Evolutionary conservation across 2,329 filamentous ascomycete genomes (phyloP).

Genomic region (Diaporthe sp.): DNA sequence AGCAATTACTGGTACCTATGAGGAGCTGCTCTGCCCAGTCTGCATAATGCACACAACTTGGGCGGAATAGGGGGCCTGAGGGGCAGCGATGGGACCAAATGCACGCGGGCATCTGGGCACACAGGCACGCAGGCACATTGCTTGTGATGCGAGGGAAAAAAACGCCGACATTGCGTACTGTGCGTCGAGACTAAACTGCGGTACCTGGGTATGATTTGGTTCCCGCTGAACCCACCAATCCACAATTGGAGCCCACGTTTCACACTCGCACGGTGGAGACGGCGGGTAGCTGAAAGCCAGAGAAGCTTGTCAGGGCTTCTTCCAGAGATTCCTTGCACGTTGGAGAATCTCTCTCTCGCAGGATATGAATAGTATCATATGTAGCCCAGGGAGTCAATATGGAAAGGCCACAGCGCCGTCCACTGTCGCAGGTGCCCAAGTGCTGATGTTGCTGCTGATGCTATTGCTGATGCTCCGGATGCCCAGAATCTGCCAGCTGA

Average conservation of each 20-base stretch:
- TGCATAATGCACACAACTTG: slow-evolving; percentile 32
- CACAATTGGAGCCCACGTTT: slow-evolving; percentile 37
- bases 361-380: not conserved
- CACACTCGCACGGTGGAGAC: slow-evolving; percentile 37
- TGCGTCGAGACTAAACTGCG: not conserved
- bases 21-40: slow-evolving; percentile 27
- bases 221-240: slow-evolving; percentile 33
- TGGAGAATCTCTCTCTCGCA: not conserved
- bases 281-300: slow-evolving; percentile 33
- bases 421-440: not conserved
- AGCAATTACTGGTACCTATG: slow-evolving; percentile 28
- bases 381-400: not conserved
- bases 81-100: not conserved
- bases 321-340: not conserved
- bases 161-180: slow-evolving; percentile 12
- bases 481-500: slow-evolving; percentile 4
- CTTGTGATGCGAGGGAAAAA: not conserved
- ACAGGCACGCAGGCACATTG: not conserved
- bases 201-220: slow-evolving; percentile 23
- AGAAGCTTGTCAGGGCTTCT: slow-evolving; percentile 13
- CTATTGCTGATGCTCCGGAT: not conserved
- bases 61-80: slow-evolving; percentile 25
- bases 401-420: not conserved
- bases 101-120: slow-evolving; percentile 26
- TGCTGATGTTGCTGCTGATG: not conserved